phyloP scores from a whole-genome alignment of 1,284 basidiomycete genomes.

The Kalmanozyma brasiliensis region DNA sequence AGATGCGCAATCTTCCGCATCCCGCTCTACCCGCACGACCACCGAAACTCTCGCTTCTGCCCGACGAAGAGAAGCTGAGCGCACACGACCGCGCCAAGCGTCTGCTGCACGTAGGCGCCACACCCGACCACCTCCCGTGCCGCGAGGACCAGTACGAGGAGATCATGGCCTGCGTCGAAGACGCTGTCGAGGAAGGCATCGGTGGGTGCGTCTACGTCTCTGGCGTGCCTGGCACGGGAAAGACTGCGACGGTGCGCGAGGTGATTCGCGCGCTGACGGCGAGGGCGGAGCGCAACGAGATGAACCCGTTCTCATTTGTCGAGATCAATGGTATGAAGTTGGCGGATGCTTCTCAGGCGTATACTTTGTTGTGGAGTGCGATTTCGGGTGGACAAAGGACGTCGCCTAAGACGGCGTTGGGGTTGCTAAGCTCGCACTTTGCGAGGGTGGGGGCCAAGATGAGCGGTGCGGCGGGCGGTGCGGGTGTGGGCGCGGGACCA shows the following conservation, averaged over 20 bases:
- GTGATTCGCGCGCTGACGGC: constrained; percentile 77
- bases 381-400: constrained; percentile 51
- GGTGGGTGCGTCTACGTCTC: constrained; percentile 97
- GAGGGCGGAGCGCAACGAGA: constrained; percentile 74
- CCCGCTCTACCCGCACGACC: constrained; percentile 52
- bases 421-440: constrained; percentile 52
- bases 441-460: constrained; percentile 33
- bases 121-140: constrained; percentile 90
- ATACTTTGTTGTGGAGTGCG: constrained; percentile 62
- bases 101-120: constrained; percentile 89
- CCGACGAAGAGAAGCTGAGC: constrained; percentile 32
- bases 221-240: constrained; percentile 88
- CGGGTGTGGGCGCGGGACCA: constrained; percentile 31
- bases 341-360: constrained; percentile 61
- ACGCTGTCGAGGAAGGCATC: constrained; percentile 88
- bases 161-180: constrained; percentile 81
- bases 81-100: constrained; percentile 58
- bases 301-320: constrained; percentile 91
- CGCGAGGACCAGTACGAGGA: constrained; percentile 85
- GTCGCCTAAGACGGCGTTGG: constrained; percentile 58
- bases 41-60: constrained; percentile 48
- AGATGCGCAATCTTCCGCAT: constrained; percentile 35
- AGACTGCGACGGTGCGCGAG: constrained; percentile 91
- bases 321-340: constrained; percentile 94
- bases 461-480: constrained; percentile 29